phyloP scores from a whole-genome alignment of 495 filamentous ascomycete species.

The Lineolata rhizophorae region DNA sequence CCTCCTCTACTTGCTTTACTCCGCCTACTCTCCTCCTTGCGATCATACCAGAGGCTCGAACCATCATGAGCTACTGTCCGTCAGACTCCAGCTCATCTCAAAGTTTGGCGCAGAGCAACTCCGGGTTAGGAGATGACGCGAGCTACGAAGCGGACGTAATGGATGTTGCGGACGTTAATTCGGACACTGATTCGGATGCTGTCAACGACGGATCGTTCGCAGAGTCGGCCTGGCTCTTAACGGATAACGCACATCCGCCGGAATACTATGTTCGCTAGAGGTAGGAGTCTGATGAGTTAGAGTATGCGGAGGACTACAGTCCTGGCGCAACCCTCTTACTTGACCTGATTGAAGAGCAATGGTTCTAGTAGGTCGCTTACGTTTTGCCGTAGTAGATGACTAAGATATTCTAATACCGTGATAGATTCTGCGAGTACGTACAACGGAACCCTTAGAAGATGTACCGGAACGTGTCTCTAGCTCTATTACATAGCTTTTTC shows the following conservation, averaged over 20 bases:
- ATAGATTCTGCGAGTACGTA: background rate
- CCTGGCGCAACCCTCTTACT: background rate
- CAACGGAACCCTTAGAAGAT: background rate
- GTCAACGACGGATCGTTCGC: background rate
- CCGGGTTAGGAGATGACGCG: too few relatives aligned
- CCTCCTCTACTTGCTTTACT: too few relatives aligned
- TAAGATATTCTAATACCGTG: background rate
- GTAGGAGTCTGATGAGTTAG: background rate
- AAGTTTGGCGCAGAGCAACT: too few relatives aligned
- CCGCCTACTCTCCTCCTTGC: too few relatives aligned
- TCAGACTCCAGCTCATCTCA: too few relatives aligned
- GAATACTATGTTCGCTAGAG: background rate
- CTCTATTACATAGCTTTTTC: too few relatives aligned
- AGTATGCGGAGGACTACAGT: background rate
- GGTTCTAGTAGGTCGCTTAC: background rate
- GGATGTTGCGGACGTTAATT: too few relatives aligned
- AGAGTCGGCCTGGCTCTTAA: background rate
- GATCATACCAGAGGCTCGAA: too few relatives aligned
- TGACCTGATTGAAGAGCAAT: background rate
- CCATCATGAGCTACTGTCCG: too few relatives aligned
- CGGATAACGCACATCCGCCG: background rate
- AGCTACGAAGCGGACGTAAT: too few relatives aligned
- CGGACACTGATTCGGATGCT: too few relatives aligned
- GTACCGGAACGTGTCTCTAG: too few relatives aligned
- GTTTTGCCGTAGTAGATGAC: background rate